A percentile compares a stretch with the other conserved stretches of the same genome.
These are phyloP conservation scores for Candida montana DNA, from an alignment of 805 yeast genomes.

Conservation along the genomic window DNA sequence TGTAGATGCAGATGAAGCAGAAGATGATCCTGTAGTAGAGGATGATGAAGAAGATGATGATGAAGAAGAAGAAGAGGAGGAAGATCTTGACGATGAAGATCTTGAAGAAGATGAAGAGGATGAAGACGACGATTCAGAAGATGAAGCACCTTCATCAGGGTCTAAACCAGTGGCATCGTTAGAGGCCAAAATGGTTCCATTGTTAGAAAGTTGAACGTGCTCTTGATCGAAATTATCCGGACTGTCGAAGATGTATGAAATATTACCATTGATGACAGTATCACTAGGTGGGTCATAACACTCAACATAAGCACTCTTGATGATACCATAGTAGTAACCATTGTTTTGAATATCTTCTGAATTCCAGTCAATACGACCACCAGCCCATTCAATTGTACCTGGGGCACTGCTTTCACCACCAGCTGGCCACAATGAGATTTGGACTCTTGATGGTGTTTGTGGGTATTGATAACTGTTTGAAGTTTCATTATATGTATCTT, in stretches of 20 bases:
- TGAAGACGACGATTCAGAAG: background rate
- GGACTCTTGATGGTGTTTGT: conserved; percentile 70
- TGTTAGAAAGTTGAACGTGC: conserved; percentile 56
- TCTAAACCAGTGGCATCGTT: conserved; percentile 64
- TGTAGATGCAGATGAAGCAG: conserved; percentile 8
- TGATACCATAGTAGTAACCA: conserved; percentile 72
- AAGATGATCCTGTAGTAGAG: conserved; percentile 4
- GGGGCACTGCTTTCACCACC: conserved; percentile 45
- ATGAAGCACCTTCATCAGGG: conserved; percentile 33
- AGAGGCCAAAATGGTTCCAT: conserved; percentile 53
- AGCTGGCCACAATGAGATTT: conserved; percentile 76
- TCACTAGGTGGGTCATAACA: conserved; percentile 71
- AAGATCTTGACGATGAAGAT: background rate
- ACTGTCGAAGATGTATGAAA: conserved; percentile 50
- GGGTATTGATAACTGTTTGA: conserved; percentile 52
- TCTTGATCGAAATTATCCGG: conserved; percentile 43
- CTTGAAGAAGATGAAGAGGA: background rate
- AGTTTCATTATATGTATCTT: conserved; percentile 61
- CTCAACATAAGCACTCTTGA: conserved; percentile 54
- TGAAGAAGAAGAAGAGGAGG: conserved; percentile 7
- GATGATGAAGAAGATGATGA: conserved; percentile 16
- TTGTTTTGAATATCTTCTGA: conserved; percentile 62
- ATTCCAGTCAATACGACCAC: conserved; percentile 84
- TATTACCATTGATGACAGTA: conserved; percentile 39
- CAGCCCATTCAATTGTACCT: conserved; percentile 81